These are phyloP conservation scores for Candida awuae DNA, from an alignment of 805 yeast species.

Conservation along the genomic window DNA sequence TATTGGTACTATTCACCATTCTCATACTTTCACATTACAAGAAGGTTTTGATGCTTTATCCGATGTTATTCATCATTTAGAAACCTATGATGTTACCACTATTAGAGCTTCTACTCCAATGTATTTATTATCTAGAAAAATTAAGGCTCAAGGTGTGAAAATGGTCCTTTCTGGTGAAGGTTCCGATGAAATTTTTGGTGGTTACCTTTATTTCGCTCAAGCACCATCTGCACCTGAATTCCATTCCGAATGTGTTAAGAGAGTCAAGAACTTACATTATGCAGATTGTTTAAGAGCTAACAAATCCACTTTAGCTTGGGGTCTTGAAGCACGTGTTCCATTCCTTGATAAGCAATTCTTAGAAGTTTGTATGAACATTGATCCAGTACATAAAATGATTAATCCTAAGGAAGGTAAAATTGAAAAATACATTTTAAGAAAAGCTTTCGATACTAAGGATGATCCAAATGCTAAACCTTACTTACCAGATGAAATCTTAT, in stretches of 20 bases:
- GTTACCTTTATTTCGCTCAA: conserved; percentile 92
- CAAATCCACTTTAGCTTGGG: conserved; percentile 99
- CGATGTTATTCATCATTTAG: conserved; percentile 93
- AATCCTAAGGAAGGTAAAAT: conserved; percentile 62
- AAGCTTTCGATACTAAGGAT: conserved; percentile 92
- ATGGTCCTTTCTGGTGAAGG: conserved; percentile 99
- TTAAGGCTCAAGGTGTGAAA: conserved; percentile 99
- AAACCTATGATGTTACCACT: conserved; percentile 97
- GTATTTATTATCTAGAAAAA: conserved; percentile 92
- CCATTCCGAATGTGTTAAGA: conserved; percentile 90
- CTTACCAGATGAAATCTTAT: conserved; percentile 91
- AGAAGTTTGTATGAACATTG: conserved; percentile 88
- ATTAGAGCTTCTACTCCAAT: conserved; percentile 99
- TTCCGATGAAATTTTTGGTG: conserved; percentile 98
- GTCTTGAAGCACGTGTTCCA: conserved; percentile 98
- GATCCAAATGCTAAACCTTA: conserved; percentile 74
- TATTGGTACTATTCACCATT: conserved; percentile 95
- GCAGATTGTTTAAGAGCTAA: conserved; percentile 98
- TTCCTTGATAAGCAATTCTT: conserved; percentile 92
- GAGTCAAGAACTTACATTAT: conserved; percentile 94
- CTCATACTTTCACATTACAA: conserved; percentile 92
- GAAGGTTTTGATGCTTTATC: conserved; percentile 94
- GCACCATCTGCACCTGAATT: conserved; percentile 92
- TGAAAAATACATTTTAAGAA: conserved; percentile 93
- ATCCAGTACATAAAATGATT: conserved; percentile 88